A percentile compares a stretch with the other conserved stretches of the same genome.
These are phyloP conservation scores for Citrus reticulata DNA, from an alignment of 345 rosid species.

Conservation along the genomic window DNA sequence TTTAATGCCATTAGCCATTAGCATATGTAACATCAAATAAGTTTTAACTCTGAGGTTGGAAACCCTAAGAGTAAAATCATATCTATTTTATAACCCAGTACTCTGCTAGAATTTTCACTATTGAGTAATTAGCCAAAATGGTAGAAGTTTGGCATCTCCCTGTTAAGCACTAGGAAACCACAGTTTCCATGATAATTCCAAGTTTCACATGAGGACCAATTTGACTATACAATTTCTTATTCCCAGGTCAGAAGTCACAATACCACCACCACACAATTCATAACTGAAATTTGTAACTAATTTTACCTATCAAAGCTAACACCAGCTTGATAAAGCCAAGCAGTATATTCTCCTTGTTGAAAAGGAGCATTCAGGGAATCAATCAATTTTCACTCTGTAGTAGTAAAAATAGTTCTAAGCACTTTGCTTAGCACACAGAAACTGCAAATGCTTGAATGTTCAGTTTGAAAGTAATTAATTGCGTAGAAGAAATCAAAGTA, in stretches of 20 bases:
- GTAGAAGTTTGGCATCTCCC: not conserved
- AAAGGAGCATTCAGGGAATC: not conserved
- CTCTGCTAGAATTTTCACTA: not conserved
- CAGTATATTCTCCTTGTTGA: not conserved
- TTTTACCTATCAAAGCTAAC: not conserved
- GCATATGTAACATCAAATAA: not conserved
- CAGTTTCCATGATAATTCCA: not conserved
- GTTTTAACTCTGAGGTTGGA: not conserved
- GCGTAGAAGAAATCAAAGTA: not conserved
- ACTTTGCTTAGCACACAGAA: not conserved
- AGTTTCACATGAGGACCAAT: not conserved
- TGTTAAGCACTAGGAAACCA: not conserved
- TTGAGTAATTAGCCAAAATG: not conserved
- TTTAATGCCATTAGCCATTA: not conserved
- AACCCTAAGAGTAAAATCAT: not conserved
- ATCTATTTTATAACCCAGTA: not conserved
- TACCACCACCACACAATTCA: not conserved
- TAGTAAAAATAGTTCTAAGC: not conserved
- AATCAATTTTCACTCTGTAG: not conserved
- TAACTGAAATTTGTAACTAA: not conserved
- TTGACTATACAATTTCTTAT: not conserved
- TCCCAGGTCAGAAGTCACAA: not conserved
- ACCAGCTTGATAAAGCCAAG: not conserved
- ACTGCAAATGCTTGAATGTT: not conserved
- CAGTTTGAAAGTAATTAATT: not conserved